Conservation (phyloP, 495 filamentous ascomycete species). For the Rhizodiscina lignyota region DNA sequence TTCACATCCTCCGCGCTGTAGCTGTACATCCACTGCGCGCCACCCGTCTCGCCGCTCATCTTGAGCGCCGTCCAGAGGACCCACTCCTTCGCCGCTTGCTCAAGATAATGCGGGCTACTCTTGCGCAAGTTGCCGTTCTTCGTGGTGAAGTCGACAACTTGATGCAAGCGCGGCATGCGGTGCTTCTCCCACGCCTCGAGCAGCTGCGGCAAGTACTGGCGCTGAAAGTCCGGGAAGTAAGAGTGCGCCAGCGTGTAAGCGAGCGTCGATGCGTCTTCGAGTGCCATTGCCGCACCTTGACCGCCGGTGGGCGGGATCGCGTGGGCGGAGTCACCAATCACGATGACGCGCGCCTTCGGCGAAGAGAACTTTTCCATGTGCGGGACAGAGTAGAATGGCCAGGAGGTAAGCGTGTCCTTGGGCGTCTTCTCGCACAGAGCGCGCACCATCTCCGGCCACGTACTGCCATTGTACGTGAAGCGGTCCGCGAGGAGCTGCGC, state of each 20-base stretch:
- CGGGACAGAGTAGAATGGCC: neutral
- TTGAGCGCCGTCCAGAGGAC: neutral
- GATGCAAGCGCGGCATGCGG: neutral
- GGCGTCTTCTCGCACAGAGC: neutral
- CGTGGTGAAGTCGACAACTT: neutral
- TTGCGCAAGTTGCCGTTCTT: neutral
- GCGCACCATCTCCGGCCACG: neutral
- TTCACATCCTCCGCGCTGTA: neutral
- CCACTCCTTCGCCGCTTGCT: neutral
- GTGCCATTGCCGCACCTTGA: neutral
- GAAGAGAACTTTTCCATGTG: neutral
- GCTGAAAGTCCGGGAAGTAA: neutral
- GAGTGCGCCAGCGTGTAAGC: neutral
- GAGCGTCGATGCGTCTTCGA: constrained; percentile 1
- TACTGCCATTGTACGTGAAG: neutral
- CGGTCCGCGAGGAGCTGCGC: neutral
- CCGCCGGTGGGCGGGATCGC: constrained; percentile 1
- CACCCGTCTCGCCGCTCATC: neutral
- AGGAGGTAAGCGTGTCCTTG: neutral
- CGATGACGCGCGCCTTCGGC: neutral
- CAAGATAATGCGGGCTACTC: neutral
- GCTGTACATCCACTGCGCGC: neutral
- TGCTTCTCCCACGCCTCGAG: neutral
- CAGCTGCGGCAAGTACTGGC: neutral
- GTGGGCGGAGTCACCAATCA: constrained; percentile 3